Evolutionary conservation across 768 basidiomycete genomes (phyloP).

Genomic region (Russula vinacea): DNA sequence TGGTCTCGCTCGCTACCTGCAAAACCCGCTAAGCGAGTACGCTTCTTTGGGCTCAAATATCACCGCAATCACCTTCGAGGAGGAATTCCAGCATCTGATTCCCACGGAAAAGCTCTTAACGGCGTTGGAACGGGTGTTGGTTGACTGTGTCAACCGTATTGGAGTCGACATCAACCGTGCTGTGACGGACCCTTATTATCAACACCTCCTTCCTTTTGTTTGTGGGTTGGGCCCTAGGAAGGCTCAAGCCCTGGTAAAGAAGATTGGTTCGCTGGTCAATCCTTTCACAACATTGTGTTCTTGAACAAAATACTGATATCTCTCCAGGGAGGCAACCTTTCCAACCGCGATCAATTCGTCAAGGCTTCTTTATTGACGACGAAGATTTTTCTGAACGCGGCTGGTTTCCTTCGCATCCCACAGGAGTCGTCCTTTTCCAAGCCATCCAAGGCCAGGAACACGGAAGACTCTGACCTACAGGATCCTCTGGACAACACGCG

Average conservation of each 20-base stretch:
- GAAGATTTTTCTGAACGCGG: constrained; percentile 88
- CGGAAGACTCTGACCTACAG: constrained; percentile 64
- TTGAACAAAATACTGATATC: constrained; percentile 13
- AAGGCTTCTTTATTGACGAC: constrained; percentile 75
- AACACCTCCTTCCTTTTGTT: constrained; percentile 82
- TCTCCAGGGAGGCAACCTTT: constrained; percentile 75
- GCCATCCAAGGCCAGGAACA: constrained; percentile 54
- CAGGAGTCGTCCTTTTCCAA: constrained; percentile 60
- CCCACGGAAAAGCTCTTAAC: constrained; percentile 78
- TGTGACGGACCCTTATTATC: constrained; percentile 84
- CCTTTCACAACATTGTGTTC: not conserved
- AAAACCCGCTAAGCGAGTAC: constrained; percentile 93
- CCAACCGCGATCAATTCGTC: constrained; percentile 87
- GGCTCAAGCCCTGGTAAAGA: constrained; percentile 77
- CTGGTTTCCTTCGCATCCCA: constrained; percentile 84
- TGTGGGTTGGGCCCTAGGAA: constrained; percentile 95
- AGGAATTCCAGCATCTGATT: constrained; percentile 82
- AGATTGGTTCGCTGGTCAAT: constrained; percentile 72
- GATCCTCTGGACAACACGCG: constrained; percentile 95
- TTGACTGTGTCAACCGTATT: constrained; percentile 87
- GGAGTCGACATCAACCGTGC: constrained; percentile 97
- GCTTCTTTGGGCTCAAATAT: constrained; percentile 86
- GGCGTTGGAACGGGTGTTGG: constrained; percentile 80
- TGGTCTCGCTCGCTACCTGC: constrained; percentile 87
- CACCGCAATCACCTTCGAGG: constrained; percentile 75